These are phyloP conservation scores for Corymbia maculata DNA, from an alignment of 345 rosid genomes.

Conservation along the genomic window DNA sequence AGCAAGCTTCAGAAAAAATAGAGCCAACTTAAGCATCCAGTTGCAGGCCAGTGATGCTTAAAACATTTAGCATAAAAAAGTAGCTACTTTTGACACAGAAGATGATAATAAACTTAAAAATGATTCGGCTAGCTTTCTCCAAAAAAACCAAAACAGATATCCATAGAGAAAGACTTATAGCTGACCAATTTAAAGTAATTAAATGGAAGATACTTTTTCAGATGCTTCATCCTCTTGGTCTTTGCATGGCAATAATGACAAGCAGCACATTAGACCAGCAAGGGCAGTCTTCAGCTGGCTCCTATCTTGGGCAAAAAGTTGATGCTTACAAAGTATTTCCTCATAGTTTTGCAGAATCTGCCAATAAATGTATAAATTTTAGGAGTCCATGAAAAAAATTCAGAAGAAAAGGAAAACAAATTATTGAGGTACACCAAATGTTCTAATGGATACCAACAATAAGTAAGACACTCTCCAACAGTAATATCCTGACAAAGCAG, in stretches of 20 bases:
- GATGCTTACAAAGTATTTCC: conserved; percentile 53
- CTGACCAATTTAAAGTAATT: not conserved
- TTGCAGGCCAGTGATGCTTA: not conserved
- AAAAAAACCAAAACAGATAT: not conserved
- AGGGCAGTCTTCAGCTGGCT: conserved; percentile 59
- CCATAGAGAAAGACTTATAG: not conserved
- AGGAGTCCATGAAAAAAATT: not conserved
- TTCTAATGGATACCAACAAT: not conserved
- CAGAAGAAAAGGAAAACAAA: not conserved
- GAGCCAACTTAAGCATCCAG: not conserved
- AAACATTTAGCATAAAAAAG: not conserved
- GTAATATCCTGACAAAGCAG: not conserved
- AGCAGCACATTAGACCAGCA: conserved; percentile 64
- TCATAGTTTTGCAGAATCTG: conserved; percentile 82
- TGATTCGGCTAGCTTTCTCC: not conserved
- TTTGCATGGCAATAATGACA: conserved; percentile 50
- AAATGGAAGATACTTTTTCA: conserved; percentile 28
- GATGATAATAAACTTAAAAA: not conserved
- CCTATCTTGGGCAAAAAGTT: conserved; percentile 60
- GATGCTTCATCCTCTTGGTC: conserved; percentile 17
- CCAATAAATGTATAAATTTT: not conserved
- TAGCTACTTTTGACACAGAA: not conserved
- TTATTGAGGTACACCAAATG: not conserved
- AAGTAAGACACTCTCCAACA: not conserved
- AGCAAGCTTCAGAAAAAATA: not conserved